Evolutionary conservation across 148 eudicot genomes (phyloP), one percentile per base, ranked within the genome.

Genomic region (Silene latifolia): DNA sequence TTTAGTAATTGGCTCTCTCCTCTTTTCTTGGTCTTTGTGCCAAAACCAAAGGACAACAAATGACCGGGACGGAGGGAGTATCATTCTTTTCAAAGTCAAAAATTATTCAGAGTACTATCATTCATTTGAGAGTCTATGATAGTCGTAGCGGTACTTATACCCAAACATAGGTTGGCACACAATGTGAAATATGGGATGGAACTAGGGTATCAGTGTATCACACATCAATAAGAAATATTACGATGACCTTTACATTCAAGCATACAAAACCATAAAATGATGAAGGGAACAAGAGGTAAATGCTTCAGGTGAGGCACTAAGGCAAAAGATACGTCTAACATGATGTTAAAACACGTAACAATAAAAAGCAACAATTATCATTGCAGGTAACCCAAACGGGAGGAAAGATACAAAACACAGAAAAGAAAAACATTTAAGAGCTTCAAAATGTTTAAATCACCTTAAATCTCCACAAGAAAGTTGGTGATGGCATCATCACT

Each of bases 401-500:
- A 51, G 56, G 21, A 12, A 32, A 32, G 3, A 32, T 1, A 32
- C 35, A 32, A 32, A 32, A 32, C 35, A 32, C 35, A 32, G 35
- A 32, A 32, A 32, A 13, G 19, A 71, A 0, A 61, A 39, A 42
- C 67, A 25, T 20, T 15, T 67, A 11, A 32, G 29, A 39, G 32
- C 44, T 15, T 69, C 7, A 20, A 19, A 7, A 21, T 58, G 47
- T 18, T 17, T 1, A 63, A 17, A 24, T 53, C 80, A 96, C 99
- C 99, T 92, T 96, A 75, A 96, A 89, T 86, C 99, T 90, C 99
- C 98, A 92, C 67, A 96, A 83, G 60, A 92, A 82, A 76, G 86
- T 68, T 57, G 99, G 94, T 59, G 99, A 96, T 1, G 97, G 99
- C 88, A 92, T 81, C 68, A 96, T 83, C 32, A 90, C 87, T 0